phyloP scores from a whole-genome alignment of 768 basidiomycete genomes.

The Auricularia sp. region DNA sequence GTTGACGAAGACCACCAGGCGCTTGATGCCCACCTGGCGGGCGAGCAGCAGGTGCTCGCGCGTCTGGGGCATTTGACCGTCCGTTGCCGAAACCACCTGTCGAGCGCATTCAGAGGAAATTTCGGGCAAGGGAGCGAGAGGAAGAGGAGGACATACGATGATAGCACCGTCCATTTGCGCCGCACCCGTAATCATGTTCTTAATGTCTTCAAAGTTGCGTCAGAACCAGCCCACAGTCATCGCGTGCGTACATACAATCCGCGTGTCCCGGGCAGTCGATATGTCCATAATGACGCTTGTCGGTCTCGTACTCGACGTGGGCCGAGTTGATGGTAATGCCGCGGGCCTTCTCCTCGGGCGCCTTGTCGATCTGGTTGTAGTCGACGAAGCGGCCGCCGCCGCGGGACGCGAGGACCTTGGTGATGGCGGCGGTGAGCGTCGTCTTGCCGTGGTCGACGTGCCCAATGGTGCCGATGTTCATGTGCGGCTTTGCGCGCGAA shows the following conservation, averaged over 20 bases:
- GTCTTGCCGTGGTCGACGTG: slow-evolving; percentile 99
- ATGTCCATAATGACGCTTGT: slow-evolving; percentile 84
- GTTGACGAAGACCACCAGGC: slow-evolving; percentile 98
- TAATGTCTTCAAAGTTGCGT: slow-evolving; percentile 51
- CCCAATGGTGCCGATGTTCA: slow-evolving; percentile 96
- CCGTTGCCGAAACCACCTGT: slow-evolving; percentile 83
- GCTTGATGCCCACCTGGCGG: slow-evolving; percentile 95
- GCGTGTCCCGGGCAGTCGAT: slow-evolving; percentile 97
- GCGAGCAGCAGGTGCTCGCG: slow-evolving; percentile 96
- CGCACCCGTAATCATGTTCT: slow-evolving; percentile 99
- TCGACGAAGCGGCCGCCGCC: slow-evolving; percentile 83
- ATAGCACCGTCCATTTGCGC: slow-evolving; percentile 97
- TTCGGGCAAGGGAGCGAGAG: not conserved
- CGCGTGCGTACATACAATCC: slow-evolving; percentile 52
- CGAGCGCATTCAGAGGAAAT: not conserved
- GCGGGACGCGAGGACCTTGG: slow-evolving; percentile 73
- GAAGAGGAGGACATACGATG: slow-evolving; percentile 34
- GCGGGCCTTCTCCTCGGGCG: slow-evolving; percentile 97
- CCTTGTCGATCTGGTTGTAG: slow-evolving; percentile 97
- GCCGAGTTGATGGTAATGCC: slow-evolving; percentile 99
- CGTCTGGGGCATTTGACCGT: slow-evolving; percentile 99
- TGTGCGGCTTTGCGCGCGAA: slow-evolving; percentile 73
- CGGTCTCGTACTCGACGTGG: slow-evolving; percentile 97
- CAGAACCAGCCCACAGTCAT: slow-evolving; percentile 5
- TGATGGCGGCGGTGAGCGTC: slow-evolving; percentile 90